Evolutionary conservation across 495 filamentous ascomycete species (phyloP).

Genomic region (Parathielavia appendiculata): DNA sequence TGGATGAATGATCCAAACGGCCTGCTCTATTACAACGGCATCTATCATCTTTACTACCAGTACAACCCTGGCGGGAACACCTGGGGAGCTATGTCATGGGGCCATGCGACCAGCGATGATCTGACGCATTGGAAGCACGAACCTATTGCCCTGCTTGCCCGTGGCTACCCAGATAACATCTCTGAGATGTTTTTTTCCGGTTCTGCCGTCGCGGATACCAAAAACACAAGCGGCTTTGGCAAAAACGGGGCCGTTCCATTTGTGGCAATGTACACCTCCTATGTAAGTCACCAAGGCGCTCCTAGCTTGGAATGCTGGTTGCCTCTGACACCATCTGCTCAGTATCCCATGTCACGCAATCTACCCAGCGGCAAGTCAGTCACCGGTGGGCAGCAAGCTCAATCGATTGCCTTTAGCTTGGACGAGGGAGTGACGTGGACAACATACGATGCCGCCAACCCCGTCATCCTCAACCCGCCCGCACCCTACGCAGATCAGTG

Average conservation of each 20-base stretch:
- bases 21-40: neutral
- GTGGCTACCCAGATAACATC: neutral
- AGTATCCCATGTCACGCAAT: neutral
- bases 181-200: constrained; percentile 5
- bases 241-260: constrained; percentile 1
- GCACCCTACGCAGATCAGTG: constrained; percentile 5
- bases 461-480: neutral
- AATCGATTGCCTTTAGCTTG: constrained; percentile 4
- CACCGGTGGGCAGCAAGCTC: neutral
- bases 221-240: constrained; percentile 4
- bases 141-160: neutral
- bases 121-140: neutral
- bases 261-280: constrained; percentile 6
- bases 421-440: constrained; percentile 2
- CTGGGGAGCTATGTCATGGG: constrained; percentile 6
- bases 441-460: constrained; percentile 7
- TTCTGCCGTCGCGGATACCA: constrained; percentile 1
- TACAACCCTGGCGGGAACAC: constrained; percentile 3
- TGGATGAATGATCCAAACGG: constrained; percentile 7
- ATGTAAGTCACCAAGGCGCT: neutral
- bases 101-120: constrained; percentile 6
- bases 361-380: constrained; percentile 4
- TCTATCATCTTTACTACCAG: constrained; percentile 7
- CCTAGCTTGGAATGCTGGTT: neutral
- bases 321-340: neutral